These are phyloP conservation scores for Akebia trifoliata DNA, from an alignment of 164 flowering plant genomes.

Conservation along the genomic window DNA sequence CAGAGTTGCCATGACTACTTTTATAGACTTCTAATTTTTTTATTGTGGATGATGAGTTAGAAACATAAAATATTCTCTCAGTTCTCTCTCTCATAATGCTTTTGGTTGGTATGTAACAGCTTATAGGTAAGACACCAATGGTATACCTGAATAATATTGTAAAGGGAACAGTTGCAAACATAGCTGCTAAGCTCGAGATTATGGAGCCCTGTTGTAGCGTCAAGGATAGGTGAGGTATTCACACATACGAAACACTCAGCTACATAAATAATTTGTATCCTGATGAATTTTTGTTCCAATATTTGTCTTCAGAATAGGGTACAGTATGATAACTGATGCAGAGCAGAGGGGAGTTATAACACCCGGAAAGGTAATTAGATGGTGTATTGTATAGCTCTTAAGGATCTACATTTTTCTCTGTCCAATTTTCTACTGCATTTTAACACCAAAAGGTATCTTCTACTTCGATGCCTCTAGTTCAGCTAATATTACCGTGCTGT, in stretches of 20 bases:
- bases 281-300: constrained; percentile 7
- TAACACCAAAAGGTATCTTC: background rate
- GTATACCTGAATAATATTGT: constrained; percentile 81
- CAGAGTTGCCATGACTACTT: too few relatives aligned
- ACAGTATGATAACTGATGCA: constrained; percentile 86
- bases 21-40: too few relatives aligned
- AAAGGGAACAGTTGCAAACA: constrained; percentile 68
- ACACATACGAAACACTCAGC: background rate
- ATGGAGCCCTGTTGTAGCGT: constrained; percentile 99
- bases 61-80: background rate
- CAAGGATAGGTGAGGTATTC: constrained; percentile 69
- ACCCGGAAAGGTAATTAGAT: constrained; percentile 72
- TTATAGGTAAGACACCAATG: constrained; percentile 96
- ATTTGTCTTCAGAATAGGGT: constrained; percentile 64
- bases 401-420: background rate
- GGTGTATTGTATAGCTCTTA: too few relatives aligned
- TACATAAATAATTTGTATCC: background rate
- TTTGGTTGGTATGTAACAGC: constrained; percentile 40
- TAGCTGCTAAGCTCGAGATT: constrained; percentile 96
- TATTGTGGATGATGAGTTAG: background rate
- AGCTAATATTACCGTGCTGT: too few relatives aligned
- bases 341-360: constrained; percentile 72
- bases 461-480: background rate
- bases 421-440: background rate
- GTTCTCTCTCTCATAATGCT: background rate